Evolutionary conservation across 78 protist species (phyloP), one percentile per base, ranked within the genome.

Genomic region (Acrasis kona): DNA sequence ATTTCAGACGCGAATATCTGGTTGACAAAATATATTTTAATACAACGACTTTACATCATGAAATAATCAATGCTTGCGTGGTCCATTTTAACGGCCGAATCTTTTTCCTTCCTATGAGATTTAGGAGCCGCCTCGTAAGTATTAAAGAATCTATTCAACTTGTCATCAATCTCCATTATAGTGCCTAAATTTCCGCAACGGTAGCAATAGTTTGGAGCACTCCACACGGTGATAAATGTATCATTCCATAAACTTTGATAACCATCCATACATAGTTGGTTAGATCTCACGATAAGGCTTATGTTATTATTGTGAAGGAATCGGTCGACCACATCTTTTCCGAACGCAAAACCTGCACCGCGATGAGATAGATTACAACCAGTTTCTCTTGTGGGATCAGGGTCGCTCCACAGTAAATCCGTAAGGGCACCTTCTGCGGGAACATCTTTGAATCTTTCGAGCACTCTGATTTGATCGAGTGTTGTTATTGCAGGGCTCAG

Each of bases 201-300:
- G 69, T 85, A 85, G 70, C 89, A 85, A 73, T 85, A 85, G 61
- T 85, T 85, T 40, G 89, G 89, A 10, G 89, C 89, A 10, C 80
- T 70, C 89, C 89, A 85, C 30, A 85, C 84, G 1, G 84, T 71
- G 27, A 50, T 61, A 8, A 80, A 69, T 29, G 37, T 74, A 12
- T 61, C 70, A 31, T 74, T 7, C 30, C 41, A 74, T 7, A 74
- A 61, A 5, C 41, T 30, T 74, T 74, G 78, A 70, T 75, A 84
- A 27, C 93, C 93, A 34, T 85, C 77, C 77, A 41, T 64, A 32
- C 76, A 69, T 28, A 89, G 58, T 77, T 83, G 91, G 42, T 87
- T 84, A 8, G 91, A 80, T 5, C 87, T 74, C 27, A 61, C 84
- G 2, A 87, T 77, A 27, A 19, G 28, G 27, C 34, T 10, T 8